Evolutionary conservation across 2,329 filamentous ascomycete species (phyloP).

Genomic region (Blastomyces silverae): DNA sequence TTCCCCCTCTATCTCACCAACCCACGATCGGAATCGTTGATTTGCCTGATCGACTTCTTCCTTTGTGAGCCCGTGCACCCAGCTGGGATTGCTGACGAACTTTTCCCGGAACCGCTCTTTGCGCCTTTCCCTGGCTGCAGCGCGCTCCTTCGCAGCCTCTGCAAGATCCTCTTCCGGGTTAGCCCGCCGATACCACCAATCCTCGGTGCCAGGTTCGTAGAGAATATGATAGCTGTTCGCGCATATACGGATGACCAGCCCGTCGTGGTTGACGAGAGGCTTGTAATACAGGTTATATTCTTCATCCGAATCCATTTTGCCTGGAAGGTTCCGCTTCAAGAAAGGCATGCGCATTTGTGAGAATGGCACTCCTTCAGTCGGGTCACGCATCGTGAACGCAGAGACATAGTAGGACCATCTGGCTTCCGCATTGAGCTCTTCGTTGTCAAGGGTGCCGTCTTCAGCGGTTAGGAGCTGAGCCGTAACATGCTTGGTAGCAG

Average conservation of each 20-base stretch:
- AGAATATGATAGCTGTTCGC: slow-evolving; percentile 72
- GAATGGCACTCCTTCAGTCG: slow-evolving; percentile 69
- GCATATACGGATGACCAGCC: slow-evolving; percentile 65
- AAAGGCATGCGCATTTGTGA: slow-evolving; percentile 61
- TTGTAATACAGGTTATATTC: slow-evolving; percentile 51
- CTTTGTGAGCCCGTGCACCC: slow-evolving; percentile 46
- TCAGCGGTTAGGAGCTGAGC: slow-evolving; percentile 83
- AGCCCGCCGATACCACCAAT: slow-evolving; percentile 57
- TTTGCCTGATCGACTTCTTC: slow-evolving; percentile 46
- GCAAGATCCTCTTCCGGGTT: slow-evolving; percentile 27
- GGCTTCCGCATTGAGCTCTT: slow-evolving; percentile 56
- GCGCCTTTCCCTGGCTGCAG: slow-evolving; percentile 38
- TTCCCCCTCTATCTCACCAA: slow-evolving; percentile 30
- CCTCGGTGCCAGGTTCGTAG: slow-evolving; percentile 63
- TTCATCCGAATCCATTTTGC: slow-evolving; percentile 56
- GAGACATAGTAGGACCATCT: slow-evolving; percentile 95
- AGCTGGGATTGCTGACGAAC: slow-evolving; percentile 48
- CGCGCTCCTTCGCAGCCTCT: slow-evolving; percentile 32
- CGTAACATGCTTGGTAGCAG: slow-evolving; percentile 60
- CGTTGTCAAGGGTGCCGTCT: slow-evolving; percentile 68
- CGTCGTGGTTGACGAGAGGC: slow-evolving; percentile 57
- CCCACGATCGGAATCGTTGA: slow-evolving; percentile 44
- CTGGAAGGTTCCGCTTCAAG: slow-evolving; percentile 63
- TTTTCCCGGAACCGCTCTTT: slow-evolving; percentile 47
- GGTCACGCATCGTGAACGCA: slow-evolving; percentile 79